These are phyloP conservation scores for Baorangia bicolor DNA, from an alignment of 768 basidiomycete genomes.

Conservation along the genomic window DNA sequence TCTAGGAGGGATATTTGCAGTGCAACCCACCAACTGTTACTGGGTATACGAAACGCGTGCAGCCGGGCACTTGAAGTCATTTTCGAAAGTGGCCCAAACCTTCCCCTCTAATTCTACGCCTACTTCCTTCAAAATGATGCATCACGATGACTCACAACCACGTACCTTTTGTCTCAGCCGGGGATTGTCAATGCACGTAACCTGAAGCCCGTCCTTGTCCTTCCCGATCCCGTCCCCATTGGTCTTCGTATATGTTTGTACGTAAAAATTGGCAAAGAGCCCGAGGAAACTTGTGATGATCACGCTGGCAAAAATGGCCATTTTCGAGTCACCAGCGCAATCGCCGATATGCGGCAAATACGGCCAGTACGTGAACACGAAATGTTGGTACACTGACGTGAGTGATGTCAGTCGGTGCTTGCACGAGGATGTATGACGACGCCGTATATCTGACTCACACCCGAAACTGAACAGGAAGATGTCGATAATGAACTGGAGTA, in stretches of 20 bases:
- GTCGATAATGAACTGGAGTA: slow-evolving; percentile 25
- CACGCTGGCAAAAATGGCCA: slow-evolving; percentile 14
- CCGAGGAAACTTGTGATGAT: slow-evolving; percentile 22
- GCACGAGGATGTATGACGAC: background rate
- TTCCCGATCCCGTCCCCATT: background rate
- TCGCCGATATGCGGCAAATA: slow-evolving; percentile 26
- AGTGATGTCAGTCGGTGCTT: background rate
- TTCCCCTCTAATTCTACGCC: background rate
- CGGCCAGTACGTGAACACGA: slow-evolving; percentile 26
- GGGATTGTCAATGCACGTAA: background rate
- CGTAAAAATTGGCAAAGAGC: slow-evolving; percentile 28
- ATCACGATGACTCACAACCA: background rate
- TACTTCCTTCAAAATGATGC: background rate
- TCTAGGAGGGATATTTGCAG: no score
- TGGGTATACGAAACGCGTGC: background rate
- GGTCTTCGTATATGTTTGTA: slow-evolving; percentile 19
- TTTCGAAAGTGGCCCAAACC: background rate
- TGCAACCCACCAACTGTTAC: background rate
- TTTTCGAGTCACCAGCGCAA: slow-evolving; percentile 22
- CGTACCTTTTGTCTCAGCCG: background rate
- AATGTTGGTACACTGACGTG: slow-evolving; percentile 31
- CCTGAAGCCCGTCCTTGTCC: background rate
- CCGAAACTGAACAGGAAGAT: slow-evolving; percentile 22
- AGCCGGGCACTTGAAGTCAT: background rate
- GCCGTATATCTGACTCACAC: slow-evolving; percentile 13